A percentile compares a stretch with the other conserved stretches of the same genome.
Conservation (phyloP, 306 rosid genomes). For the Cicer yamashitae region DNA sequence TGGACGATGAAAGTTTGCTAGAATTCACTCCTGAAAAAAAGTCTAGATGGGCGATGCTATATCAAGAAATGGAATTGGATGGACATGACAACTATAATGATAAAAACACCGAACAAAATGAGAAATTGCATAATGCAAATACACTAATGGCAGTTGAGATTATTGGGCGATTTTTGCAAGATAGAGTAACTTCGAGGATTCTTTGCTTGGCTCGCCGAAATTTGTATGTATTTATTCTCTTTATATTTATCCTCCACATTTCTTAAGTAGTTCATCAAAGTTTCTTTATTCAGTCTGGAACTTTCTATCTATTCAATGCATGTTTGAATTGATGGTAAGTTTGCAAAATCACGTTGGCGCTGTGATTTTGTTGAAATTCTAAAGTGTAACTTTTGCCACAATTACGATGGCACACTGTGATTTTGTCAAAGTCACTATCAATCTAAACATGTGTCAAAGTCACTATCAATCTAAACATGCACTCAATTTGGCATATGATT, state of each 20-base stretch:
- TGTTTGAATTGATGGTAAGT: no score
- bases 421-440: no score
- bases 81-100: constrained; percentile 53
- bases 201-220: constrained; percentile 76
- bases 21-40: constrained; percentile 66
- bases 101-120: constrained; percentile 61
- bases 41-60: constrained; percentile 69
- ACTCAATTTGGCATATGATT: constrained; percentile 23
- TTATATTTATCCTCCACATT: constrained; percentile 22
- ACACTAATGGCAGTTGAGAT: constrained; percentile 76
- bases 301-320: background rate
- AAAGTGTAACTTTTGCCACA: no score
- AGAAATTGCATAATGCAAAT: constrained; percentile 66
- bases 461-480: background rate
- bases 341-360: no score
- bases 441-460: no score
- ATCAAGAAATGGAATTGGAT: constrained; percentile 84
- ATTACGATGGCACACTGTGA: no score
- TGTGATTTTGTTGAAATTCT: no score
- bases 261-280: constrained; percentile 22
- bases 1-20: constrained; percentile 87
- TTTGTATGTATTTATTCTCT: constrained; percentile 60
- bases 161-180: constrained; percentile 78
- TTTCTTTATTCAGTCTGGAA: constrained; percentile 24
- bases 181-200: constrained; percentile 68